Base-by-base conservation (phyloP, 805 yeast species). In the Jamesozyma spencerorum region DNA sequence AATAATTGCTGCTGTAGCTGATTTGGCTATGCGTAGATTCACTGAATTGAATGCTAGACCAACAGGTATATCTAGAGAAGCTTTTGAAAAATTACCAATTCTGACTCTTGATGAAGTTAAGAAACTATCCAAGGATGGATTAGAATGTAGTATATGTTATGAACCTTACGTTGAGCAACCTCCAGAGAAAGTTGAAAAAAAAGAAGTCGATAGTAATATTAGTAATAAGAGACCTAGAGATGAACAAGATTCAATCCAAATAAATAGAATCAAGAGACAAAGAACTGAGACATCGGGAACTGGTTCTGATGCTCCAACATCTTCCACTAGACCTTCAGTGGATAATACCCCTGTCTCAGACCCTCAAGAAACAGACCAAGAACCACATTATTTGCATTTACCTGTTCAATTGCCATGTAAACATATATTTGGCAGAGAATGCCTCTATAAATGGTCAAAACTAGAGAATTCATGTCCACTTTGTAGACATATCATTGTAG, bases 401-500 rank as follows among this genome's bases (percentile, higher is more conserved):
- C 82, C 96, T 0, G 69, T 83, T 1, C 65, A 72, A 43, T 68
- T 90, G 72, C 92, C 95, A 0, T 90, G 98, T 60, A 77, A 77
- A 7, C 98, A 90, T 55, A 56, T 78, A 0, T 90, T 92, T 66
- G 97, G 98, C 5, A 71, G 79, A 46, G 72, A 75, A n/a, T 90
- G 98, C 65, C 66, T 87, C 18, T 74, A 69, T 43, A 85, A 81
- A 50, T 90, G 98, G 98, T 72, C 90, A 38, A 73, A 71, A 45
- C 64, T 74, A 18, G 79, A 82, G 51, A 72, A 75, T 24, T 75
- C 85, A 2, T 88, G 97, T 58, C 98, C 98, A 0, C 62, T 90
- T 36, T 90, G 98, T 58, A 76, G 97, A 43, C 67, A 67, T 14
- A 65, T 70, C 17, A 65, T 81, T 44, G 69, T 70, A 41, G 63